Evolutionary conservation across 2,329 filamentous ascomycete species (phyloP).

Genomic region (Cadophora malorum): DNA sequence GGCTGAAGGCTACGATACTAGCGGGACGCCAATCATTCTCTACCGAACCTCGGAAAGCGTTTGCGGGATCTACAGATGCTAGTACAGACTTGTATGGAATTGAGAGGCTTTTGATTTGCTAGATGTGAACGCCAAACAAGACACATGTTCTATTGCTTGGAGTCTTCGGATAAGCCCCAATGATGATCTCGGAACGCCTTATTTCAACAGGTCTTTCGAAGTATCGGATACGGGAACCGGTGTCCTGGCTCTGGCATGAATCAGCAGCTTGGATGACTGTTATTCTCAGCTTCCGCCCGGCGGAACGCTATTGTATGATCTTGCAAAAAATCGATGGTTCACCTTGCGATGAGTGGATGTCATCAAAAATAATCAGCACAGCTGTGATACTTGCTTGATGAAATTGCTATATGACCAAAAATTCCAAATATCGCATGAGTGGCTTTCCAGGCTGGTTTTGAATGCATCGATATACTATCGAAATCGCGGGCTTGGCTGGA

Average conservation of each 20-base stretch:
- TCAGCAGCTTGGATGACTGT: not conserved
- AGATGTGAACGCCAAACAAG: not conserved
- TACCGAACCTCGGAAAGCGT: slow-evolving; percentile 3
- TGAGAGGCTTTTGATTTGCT: not conserved
- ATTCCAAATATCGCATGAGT: not conserved
- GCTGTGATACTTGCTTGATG: too few species aligned
- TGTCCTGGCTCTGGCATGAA: not conserved
- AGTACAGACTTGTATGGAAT: not conserved
- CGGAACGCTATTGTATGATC: not conserved
- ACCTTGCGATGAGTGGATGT: too few species aligned
- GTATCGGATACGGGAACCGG: not conserved
- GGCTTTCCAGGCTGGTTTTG: not conserved
- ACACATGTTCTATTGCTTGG: not conserved
- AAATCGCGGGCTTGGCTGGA: not conserved
- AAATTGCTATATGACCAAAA: too few species aligned
- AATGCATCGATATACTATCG: not conserved
- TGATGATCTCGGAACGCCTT: not conserved
- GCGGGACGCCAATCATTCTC: not conserved
- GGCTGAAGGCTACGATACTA: not conserved
- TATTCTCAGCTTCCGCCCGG: not conserved
- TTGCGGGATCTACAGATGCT: slow-evolving; percentile 1
- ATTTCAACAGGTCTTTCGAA: not conserved
- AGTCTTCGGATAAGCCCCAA: not conserved
- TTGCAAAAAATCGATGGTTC: not conserved
- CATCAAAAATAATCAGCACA: too few species aligned